Evolutionary conservation across 345 rosid genomes (phyloP).

Genomic region (Geranium rotundifolium): DNA sequence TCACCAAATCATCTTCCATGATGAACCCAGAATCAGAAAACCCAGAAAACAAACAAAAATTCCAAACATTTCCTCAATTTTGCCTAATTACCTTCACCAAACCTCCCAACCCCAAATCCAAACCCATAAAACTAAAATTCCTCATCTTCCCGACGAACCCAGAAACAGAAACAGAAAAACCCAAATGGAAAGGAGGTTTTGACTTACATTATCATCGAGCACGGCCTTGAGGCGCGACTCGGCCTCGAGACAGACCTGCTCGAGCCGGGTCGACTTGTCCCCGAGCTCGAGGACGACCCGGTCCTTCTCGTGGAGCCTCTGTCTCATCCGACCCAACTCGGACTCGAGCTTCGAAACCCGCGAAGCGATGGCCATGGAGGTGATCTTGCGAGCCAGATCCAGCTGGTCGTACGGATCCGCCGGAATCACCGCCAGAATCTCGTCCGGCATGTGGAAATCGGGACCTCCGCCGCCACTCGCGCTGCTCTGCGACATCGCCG

Average conservation of each 20-base stretch:
- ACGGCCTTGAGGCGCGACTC: constrained; percentile 44
- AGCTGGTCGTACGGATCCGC: constrained; percentile 83
- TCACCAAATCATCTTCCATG: not conserved
- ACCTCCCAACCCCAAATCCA: not conserved
- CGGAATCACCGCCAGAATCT: constrained; percentile 74
- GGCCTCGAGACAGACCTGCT: constrained; percentile 40
- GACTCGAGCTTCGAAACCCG: constrained; percentile 79
- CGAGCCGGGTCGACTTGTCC: constrained; percentile 34
- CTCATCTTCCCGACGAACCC: not conserved
- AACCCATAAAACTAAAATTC: not conserved
- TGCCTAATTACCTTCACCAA: not conserved
- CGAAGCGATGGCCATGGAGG: constrained; percentile 90
- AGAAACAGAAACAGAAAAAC: not conserved
- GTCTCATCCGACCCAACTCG: constrained; percentile 41
- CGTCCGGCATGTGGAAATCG: constrained; percentile 59
- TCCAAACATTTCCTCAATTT: too few relatives aligned
- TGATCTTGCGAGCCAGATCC: constrained; percentile 94
- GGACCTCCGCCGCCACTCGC: constrained; percentile 22
- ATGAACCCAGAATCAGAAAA: too few relatives aligned
- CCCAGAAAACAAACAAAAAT: too few relatives aligned
- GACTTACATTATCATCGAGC: constrained; percentile 61
- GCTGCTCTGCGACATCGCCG: constrained; percentile 24
- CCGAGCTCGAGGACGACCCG: constrained; percentile 44
- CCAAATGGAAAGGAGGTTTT: not conserved
- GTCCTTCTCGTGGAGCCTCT: constrained; percentile 58